Evolutionary conservation across 2,329 filamentous ascomycete species (phyloP), one percentile per base, ranked within the genome.

Genomic region (Aspergillus sp.): DNA sequence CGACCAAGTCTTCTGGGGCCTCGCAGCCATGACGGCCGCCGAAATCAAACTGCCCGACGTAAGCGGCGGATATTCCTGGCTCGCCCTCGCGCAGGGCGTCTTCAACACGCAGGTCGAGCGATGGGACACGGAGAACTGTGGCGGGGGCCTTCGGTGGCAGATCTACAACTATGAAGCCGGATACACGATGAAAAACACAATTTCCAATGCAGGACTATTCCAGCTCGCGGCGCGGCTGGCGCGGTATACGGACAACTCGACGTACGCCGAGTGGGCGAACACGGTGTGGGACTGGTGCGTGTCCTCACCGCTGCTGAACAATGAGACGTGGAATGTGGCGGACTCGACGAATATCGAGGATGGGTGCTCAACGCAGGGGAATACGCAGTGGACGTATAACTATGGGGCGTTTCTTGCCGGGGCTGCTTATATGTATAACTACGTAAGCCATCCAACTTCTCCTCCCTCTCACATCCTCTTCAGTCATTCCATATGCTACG

Each of bases 41-140:
- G 85, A 87, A 54, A 60, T 72, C 9, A 75, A 75, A 22, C 77
- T 76, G 28, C 74, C 75, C 7, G 74, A 76, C 43, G 71, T 72
- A 0, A 65, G 80, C 0, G 85, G 84, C 62, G 74, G 88, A 61
- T 87, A 90, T 0, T 87, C 90, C 64, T 96, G 91, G 91, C 83
- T 95, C n/a, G 87, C 88, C 9, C 83, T 96, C 49, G 89, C 86
- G 1, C 90, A 93, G 75, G 90, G 89, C 15, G 90, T 92, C 1
- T 96, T 93, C 76, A 92, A 95, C 79, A 87, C 89, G 54, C 92
- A 92, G 71, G 86, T 85, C 3, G 77, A 78, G 15, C 85, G 91
- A 19, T 94, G 91, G 89, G 88, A 95, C 67, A 79, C 78, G 4
- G 69, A 77, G 0, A 82, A 81, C 0, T 96, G 92, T 75, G 81